phyloP scores from a whole-genome alignment of 148 eudicot species.

The Suaeda aralocaspica region DNA sequence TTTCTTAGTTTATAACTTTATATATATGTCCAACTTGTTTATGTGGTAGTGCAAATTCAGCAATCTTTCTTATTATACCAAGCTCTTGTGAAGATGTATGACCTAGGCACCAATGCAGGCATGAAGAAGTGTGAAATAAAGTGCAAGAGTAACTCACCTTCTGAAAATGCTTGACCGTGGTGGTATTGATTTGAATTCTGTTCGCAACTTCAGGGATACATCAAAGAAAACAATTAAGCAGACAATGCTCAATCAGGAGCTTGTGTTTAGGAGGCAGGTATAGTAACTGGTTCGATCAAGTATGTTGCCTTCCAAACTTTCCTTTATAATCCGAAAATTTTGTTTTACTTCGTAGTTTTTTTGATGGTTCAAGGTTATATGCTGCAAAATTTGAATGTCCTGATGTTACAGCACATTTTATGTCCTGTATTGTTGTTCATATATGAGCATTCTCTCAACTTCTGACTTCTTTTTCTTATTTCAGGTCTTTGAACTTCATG shows the following conservation, averaged over 20 bases:
- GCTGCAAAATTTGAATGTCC: slow-evolving; percentile 6
- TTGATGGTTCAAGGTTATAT: not conserved
- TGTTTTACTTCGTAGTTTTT: not conserved
- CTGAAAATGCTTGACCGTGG: slow-evolving; percentile 35
- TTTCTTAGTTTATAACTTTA: not conserved
- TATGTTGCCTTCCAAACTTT: not conserved
- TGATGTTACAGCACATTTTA: not conserved
- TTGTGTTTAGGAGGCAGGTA: slow-evolving; percentile 55
- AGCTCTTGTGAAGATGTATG: no score
- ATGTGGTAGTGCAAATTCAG: not conserved
- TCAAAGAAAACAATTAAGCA: slow-evolving; percentile 35
- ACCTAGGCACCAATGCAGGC: slow-evolving; percentile 19
- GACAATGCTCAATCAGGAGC: slow-evolving; percentile 56
- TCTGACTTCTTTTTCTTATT: slow-evolving; percentile 4
- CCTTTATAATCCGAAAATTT: slow-evolving; percentile 3
- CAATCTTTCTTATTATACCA: not conserved
- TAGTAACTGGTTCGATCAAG: not conserved
- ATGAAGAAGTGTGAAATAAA: slow-evolving; percentile 21
- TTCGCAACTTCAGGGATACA: slow-evolving; percentile 28
- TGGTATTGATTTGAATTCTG: slow-evolving; percentile 29
- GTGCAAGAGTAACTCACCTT: slow-evolving; percentile 5
- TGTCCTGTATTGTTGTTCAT: not conserved
- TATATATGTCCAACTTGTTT: slow-evolving; percentile 5
- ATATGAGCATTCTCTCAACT: not conserved
- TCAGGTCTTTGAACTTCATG: slow-evolving; percentile 62